Evolutionary conservation across 179 eudicot genomes (phyloP), one percentile per base, ranked within the genome.

Genomic region (Silene noctiflora): DNA sequence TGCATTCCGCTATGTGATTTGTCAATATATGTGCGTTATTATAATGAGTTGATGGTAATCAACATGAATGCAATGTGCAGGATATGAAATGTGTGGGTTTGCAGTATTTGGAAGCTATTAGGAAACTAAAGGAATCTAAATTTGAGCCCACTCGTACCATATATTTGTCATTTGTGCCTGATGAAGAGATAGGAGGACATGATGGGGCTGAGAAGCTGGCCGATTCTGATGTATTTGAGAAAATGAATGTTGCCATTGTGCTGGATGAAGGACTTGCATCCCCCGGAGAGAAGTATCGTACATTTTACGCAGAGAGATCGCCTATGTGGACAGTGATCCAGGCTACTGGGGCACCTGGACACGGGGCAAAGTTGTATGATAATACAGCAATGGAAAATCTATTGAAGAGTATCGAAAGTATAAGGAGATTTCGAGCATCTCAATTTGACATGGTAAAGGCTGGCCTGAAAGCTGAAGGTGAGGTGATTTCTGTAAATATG

Each of bases 81-180:
- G 98, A 94, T 79, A 93, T 92, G 89, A 94, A 94, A 76, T 92
- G 96, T 80, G 97, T 94, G 44, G 98, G 98, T 31, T 73, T 94
- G 78, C 98, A 94, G 79, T 92, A 92, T 77, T 80, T 94, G 74
- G 98, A 94, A 77, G 98, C 98, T 27, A 89, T 94, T 72, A 78
- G 87, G 53, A 88, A 86, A 72, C 78, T 87, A 70, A 88, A 87
- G 76, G 76, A 67, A 20, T 78, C 85, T 25, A 90, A 89, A 22
- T 92, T 87, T 69, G 78, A 76, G 83, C 98, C 98, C 1, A 39
- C 82, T 60, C 88, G 98, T 4, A 91, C 92, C 7, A 81, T 94
- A 14, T 90, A 92, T 69, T 21, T 94, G 73, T 85, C 94, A 4
- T 94, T 89, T 71, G 96, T 94, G n/a, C 98, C 97, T 0, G 98